Percentiles rank a stretch among this genome's conserved stretches.
phyloP scores from a whole-genome alignment of 495 filamentous ascomycete species.

The Sordaria brevicollis region DNA sequence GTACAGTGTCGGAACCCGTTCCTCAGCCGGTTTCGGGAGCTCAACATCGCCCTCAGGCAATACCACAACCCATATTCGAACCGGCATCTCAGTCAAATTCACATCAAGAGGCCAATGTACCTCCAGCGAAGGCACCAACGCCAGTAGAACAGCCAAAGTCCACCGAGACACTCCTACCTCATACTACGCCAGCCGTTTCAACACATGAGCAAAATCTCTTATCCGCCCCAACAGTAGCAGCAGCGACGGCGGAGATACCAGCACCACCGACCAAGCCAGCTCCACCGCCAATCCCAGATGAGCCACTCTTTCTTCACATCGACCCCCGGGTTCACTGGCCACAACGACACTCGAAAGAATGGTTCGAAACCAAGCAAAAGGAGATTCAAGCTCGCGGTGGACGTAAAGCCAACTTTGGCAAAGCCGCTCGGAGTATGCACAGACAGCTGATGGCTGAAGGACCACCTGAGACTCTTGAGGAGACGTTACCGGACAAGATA shows the following conservation, averaged over 20 bases:
- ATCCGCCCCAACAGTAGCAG: slow-evolving; percentile 4
- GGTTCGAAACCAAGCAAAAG: slow-evolving; percentile 27
- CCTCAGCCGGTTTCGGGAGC: not conserved
- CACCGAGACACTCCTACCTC: not conserved
- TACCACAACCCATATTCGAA: not conserved
- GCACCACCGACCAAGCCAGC: not conserved
- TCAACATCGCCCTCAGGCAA: not conserved
- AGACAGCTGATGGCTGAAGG: slow-evolving; percentile 14
- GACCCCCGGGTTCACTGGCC: slow-evolving; percentile 36
- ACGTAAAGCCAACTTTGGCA: slow-evolving; percentile 32
- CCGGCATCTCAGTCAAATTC: not conserved
- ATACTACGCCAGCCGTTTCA: not conserved
- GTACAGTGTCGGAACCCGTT: not conserved
- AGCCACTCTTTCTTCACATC: slow-evolving; percentile 19
- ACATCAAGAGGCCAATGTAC: not conserved
- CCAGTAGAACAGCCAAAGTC: not conserved
- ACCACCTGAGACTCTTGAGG: slow-evolving; percentile 7
- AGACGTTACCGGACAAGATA: slow-evolving; percentile 19
- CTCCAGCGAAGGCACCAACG: not conserved
- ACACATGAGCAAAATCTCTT: not conserved
- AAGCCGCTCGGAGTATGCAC: slow-evolving; percentile 24
- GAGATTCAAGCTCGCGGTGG: slow-evolving; percentile 33
- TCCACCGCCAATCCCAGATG: slow-evolving; percentile 4
- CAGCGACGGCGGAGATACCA: not conserved
- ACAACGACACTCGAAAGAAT: slow-evolving; percentile 24